Conservation (phyloP, 2,329 filamentous ascomycete species). For the Colletotrichum sp. region DNA sequence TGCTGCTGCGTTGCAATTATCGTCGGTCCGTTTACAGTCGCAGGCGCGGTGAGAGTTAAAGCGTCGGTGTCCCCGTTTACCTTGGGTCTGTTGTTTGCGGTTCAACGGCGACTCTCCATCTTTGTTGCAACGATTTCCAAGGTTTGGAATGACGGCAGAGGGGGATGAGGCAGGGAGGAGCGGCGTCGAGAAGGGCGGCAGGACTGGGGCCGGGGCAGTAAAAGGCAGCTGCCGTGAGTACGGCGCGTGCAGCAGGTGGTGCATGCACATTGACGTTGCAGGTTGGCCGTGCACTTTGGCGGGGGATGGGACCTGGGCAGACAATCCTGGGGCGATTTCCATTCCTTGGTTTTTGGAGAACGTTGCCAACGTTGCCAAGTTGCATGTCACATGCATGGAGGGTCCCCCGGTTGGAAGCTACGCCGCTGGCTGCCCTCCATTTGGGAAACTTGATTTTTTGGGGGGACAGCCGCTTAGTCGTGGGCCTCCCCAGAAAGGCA, state of each 20-base stretch:
- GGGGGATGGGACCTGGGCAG: not conserved
- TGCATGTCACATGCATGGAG: slow-evolving; percentile 18
- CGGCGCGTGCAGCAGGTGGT: not conserved
- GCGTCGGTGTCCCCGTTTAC: slow-evolving; percentile 5
- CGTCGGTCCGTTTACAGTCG: slow-evolving; percentile 12
- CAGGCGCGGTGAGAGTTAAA: not conserved
- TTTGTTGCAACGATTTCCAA: slow-evolving; percentile 12
- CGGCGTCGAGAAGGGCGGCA: not conserved
- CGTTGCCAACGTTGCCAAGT: slow-evolving; percentile 16
- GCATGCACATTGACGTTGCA: slow-evolving; percentile 22
- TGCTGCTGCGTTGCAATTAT: slow-evolving; percentile 11
- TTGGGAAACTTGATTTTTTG: slow-evolving; percentile 15
- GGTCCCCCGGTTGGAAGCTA: slow-evolving; percentile 4
- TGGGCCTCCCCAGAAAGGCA: slow-evolving; percentile 3
- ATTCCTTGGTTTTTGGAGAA: slow-evolving; percentile 20
- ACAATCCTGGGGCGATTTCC: slow-evolving; percentile 3
- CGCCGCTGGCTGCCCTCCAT: not conserved
- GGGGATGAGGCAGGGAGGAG: not conserved
- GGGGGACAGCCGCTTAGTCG: not conserved
- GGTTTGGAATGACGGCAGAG: slow-evolving; percentile 15
- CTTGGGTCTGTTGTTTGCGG: not conserved
- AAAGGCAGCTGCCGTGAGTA: not conserved
- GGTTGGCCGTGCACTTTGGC: slow-evolving; percentile 12
- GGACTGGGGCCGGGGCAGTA: slow-evolving; percentile 4
- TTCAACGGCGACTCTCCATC: slow-evolving; percentile 9